Evolutionary conservation across 495 filamentous ascomycete genomes (phyloP).

Genomic region (Podospora tetraspora): DNA sequence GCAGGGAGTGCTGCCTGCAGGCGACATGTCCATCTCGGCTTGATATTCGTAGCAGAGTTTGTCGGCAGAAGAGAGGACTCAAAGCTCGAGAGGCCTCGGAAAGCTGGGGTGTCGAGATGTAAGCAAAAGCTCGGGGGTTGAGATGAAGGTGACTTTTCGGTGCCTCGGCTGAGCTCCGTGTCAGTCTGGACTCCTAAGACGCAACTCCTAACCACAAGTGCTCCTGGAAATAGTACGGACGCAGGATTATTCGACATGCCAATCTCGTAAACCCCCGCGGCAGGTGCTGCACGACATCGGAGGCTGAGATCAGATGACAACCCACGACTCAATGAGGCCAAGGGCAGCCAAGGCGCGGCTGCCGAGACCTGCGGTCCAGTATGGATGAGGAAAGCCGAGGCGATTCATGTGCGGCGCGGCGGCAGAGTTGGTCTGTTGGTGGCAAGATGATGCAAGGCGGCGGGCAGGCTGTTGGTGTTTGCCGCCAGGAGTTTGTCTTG

Average conservation of each 20-base stretch:
- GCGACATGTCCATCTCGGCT: background rate
- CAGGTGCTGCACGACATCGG: background rate
- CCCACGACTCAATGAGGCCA: background rate
- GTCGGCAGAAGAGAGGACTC: background rate
- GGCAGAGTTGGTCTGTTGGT: background rate
- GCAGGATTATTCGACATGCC: background rate
- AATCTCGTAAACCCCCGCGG: background rate
- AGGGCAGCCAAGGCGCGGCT: background rate
- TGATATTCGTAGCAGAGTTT: no score
- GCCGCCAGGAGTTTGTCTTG: background rate
- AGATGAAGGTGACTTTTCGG: no score
- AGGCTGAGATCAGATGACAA: background rate
- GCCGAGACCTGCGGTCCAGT: background rate
- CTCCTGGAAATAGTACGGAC: no score
- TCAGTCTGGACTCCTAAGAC: no score
- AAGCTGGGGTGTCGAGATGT: background rate
- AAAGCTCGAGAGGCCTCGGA: background rate
- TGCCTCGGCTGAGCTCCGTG: no score
- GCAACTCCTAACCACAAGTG: no score
- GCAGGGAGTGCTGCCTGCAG: background rate
- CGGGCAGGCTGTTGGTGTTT: background rate
- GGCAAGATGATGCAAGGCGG: background rate
- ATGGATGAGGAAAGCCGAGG: background rate
- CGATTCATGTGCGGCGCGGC: background rate
- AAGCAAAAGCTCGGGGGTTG: background rate